Evolutionary conservation across 441 rosid species (phyloP).

Genomic region (Populus hybrid): DNA sequence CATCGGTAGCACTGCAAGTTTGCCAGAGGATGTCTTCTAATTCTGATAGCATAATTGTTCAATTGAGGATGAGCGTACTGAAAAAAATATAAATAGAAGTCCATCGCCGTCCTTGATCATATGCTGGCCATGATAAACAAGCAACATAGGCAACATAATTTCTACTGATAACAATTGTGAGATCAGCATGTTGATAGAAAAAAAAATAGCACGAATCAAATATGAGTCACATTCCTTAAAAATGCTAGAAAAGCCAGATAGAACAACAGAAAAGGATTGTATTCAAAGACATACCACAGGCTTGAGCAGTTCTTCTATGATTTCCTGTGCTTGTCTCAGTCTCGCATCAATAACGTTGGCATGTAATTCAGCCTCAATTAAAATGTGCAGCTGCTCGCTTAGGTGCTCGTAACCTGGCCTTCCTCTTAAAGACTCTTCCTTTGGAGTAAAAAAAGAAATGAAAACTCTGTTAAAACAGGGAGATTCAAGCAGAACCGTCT

Average conservation of each 20-base stretch:
- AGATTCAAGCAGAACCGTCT: not conserved
- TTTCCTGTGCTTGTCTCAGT: slow-evolving; percentile 81
- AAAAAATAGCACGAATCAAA: not conserved
- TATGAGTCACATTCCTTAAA: not conserved
- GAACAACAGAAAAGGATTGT: not conserved
- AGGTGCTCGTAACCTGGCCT: slow-evolving; percentile 90
- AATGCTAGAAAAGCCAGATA: not conserved
- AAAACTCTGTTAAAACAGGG: not conserved
- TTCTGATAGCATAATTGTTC: not conserved
- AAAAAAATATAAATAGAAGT: not conserved
- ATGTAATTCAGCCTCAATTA: slow-evolving; percentile 85
- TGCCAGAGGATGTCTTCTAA: not conserved
- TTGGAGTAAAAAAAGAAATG: slow-evolving; percentile 12
- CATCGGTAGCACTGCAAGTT: not conserved
- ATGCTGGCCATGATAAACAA: not conserved
- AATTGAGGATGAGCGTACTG: not conserved
- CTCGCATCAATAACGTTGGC: slow-evolving; percentile 62
- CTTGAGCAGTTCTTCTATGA: slow-evolving; percentile 81
- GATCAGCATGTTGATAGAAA: not conserved
- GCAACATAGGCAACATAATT: not conserved
- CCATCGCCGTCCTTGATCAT: not conserved
- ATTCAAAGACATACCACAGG: slow-evolving; percentile 57
- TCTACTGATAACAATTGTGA: not conserved
- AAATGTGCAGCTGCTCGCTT: slow-evolving; percentile 79
- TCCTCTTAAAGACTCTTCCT: slow-evolving; percentile 87